Evolutionary conservation across 805 yeast species (phyloP).

Genomic region (Trichomonascus vanleenenianus): DNA sequence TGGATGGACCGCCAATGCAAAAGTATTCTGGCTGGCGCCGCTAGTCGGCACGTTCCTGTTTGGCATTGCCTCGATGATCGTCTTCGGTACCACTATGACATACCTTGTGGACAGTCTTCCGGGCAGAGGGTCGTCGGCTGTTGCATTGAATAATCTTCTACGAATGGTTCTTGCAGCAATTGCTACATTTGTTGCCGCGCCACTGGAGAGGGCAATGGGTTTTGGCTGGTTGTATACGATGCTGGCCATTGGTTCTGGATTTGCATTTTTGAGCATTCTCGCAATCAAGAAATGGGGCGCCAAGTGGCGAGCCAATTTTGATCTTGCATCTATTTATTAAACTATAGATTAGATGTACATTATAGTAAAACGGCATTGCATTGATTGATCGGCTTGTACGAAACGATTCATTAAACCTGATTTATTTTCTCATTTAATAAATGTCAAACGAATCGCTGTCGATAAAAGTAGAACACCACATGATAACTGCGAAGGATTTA

Average conservation of each 20-base stretch:
- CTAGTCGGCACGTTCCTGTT: constrained; percentile 72
- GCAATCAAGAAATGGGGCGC: constrained; percentile 34
- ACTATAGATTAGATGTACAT: no score
- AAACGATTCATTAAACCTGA: background rate
- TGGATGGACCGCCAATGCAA: constrained; percentile 73
- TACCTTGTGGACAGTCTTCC: constrained; percentile 80
- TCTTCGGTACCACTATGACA: constrained; percentile 73
- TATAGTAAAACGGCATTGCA: background rate
- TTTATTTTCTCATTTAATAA: no score
- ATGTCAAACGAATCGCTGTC: no score
- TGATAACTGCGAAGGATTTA: no score
- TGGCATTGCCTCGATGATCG: constrained; percentile 79
- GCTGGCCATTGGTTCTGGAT: constrained; percentile 40
- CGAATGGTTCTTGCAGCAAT: constrained; percentile 68
- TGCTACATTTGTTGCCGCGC: constrained; percentile 70
- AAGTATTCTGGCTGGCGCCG: constrained; percentile 70
- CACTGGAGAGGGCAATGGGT: constrained; percentile 58
- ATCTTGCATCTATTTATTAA: constrained; percentile 32
- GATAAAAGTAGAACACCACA: no score
- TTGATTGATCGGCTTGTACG: background rate
- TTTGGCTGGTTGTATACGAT: constrained; percentile 64
- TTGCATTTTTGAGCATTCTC: constrained; percentile 15
- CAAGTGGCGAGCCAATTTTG: constrained; percentile 35
- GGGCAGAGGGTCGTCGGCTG: constrained; percentile 83
- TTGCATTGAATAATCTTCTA: constrained; percentile 70